These are phyloP conservation scores for Fusarium buxicola DNA, from an alignment of 2,329 filamentous ascomycete genomes.

Conservation along the genomic window DNA sequence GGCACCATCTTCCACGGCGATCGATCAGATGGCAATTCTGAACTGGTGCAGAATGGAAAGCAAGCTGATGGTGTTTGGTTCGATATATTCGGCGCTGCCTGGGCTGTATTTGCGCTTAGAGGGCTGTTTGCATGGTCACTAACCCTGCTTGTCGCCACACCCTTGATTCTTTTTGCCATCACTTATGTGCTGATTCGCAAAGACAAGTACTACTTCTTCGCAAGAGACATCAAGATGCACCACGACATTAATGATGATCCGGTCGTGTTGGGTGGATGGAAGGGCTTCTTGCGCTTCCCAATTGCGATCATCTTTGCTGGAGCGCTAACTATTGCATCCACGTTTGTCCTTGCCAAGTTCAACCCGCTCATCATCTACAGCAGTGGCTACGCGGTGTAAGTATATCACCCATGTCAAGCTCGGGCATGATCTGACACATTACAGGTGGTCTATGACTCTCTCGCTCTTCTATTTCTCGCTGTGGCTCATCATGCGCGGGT, in stretches of 20 bases:
- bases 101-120: conserved; percentile 82
- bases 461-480: conserved; percentile 83
- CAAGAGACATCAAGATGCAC: conserved; percentile 66
- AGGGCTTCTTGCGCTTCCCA: conserved; percentile 87
- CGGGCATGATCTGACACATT: conserved; percentile 27
- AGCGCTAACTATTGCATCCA: conserved; percentile 76
- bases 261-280: conserved; percentile 77
- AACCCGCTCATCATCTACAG: conserved; percentile 95
- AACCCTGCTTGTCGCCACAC: conserved; percentile 82
- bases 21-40: conserved; percentile 64
- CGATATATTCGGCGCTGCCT: conserved; percentile 83
- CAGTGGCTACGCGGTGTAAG: conserved; percentile 81
- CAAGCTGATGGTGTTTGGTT: conserved; percentile 88
- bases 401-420: conserved; percentile 5
- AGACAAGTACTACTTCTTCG: conserved; percentile 92
- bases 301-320: conserved; percentile 77
- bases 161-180: conserved; percentile 76
- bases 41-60: conserved; percentile 73
- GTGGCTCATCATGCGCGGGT: conserved; percentile 85
- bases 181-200: conserved; percentile 74
- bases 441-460: conserved; percentile 83
- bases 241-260: conserved; percentile 69
- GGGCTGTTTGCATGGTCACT: conserved; percentile 91
- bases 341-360: conserved; percentile 81
- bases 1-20: conserved; percentile 74